Percentiles rank a stretch among this genome's conserved stretches.
Evolutionary conservation across 306 rosid species (phyloP).

Genomic region (Rubus idaeus): DNA sequence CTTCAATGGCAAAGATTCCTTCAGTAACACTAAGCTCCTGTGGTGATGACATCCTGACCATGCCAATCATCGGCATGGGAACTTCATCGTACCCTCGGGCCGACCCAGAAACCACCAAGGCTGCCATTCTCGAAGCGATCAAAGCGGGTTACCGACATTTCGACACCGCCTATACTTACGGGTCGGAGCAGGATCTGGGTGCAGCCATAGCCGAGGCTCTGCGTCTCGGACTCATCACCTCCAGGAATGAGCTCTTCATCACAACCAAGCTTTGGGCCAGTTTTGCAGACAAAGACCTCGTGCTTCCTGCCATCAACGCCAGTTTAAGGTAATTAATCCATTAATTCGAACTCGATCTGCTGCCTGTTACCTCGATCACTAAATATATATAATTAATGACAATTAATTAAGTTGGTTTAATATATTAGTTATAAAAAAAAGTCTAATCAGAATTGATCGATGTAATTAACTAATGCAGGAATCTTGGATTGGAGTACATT

Average conservation of each 20-base stretch:
- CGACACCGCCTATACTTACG: constrained; percentile 36
- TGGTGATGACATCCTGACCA: background rate
- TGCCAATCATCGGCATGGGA: constrained; percentile 36
- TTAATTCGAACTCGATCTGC: background rate
- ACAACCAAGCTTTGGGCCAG: constrained; percentile 61
- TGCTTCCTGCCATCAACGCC: constrained; percentile 29
- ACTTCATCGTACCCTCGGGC: constrained; percentile 27
- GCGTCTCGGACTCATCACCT: constrained; percentile 37
- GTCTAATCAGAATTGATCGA: too few species aligned
- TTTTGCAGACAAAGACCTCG: constrained; percentile 48
- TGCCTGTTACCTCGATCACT: background rate
- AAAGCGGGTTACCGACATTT: constrained; percentile 37
- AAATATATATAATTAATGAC: background rate
- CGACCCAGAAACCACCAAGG: constrained; percentile 17
- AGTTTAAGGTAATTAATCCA: constrained; percentile 9
- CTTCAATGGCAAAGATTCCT: constrained; percentile 17
- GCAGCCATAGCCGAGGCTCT: constrained; percentile 31
- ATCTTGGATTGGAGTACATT: constrained; percentile 31
- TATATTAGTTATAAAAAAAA: background rate
- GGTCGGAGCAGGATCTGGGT: constrained; percentile 32
- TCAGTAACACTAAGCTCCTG: background rate
- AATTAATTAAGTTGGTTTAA: background rate
- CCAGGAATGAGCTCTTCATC: constrained; percentile 58
- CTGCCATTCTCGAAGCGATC: constrained; percentile 37
- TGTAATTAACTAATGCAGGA: constrained; percentile 6